Conservation (phyloP, 2,329 filamentous ascomycete genomes). For the Rhytidhysteron rufulum region DNA sequence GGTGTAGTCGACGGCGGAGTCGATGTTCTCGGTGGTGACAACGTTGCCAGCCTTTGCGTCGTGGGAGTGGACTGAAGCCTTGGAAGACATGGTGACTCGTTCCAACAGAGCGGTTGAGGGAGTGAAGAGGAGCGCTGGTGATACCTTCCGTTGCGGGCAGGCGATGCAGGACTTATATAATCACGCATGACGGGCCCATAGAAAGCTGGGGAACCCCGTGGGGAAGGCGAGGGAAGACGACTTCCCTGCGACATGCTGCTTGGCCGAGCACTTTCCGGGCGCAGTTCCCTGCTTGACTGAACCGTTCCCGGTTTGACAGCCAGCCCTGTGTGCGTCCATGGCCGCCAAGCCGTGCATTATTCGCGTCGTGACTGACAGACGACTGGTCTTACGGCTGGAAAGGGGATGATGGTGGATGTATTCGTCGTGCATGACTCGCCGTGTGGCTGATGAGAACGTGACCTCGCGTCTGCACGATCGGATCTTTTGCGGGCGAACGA, state of each 20-base stretch:
- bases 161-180: neutral
- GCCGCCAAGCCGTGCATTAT: neutral
- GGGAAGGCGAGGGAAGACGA: too few species aligned
- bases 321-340: constrained; percentile 3
- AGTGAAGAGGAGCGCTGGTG: too few species aligned
- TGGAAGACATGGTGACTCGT: constrained; percentile 8
- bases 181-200: neutral
- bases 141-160: too few species aligned
- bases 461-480: too few species aligned
- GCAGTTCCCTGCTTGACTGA: too few species aligned
- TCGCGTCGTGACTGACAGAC: neutral
- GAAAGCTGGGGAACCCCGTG: constrained; percentile 8
- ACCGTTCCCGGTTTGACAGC: neutral
- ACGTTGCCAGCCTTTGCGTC: constrained; percentile 6
- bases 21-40: constrained; percentile 8
- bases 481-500: too few species aligned
- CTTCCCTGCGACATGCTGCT: too few species aligned
- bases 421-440: too few species aligned
- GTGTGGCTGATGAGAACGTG: too few species aligned
- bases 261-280: too few species aligned
- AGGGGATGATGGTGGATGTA: too few species aligned
- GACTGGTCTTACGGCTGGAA: too few species aligned
- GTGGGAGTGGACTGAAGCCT: constrained; percentile 2
- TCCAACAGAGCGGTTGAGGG: constrained; percentile 6
- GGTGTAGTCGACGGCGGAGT: constrained; percentile 16